A percentile compares a stretch with the other conserved stretches of the same genome.
Conservation (phyloP, 345 rosid genomes). For the Lenwebbia sp. region DNA sequence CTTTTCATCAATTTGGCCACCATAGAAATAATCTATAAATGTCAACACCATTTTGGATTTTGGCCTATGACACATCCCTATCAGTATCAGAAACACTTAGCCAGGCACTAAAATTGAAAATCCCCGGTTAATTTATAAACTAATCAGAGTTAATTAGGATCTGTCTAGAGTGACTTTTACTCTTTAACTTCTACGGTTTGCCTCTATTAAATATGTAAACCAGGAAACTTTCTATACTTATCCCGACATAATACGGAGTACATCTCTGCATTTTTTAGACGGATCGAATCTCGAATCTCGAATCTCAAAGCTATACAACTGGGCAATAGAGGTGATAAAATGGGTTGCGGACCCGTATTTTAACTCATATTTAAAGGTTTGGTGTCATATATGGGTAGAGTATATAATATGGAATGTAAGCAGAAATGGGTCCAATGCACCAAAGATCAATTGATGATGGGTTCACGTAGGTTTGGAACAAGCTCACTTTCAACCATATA, state of each 20-base stretch:
- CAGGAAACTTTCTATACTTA: too few relatives aligned
- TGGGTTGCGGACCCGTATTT: too few relatives aligned
- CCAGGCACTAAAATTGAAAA: neutral
- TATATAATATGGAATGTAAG: too few relatives aligned
- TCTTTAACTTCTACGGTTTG: neutral
- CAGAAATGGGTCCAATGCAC: neutral
- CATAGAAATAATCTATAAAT: neutral
- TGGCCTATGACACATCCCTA: neutral
- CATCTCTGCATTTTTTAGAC: too few relatives aligned
- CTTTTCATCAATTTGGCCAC: neutral
- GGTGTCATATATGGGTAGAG: too few relatives aligned
- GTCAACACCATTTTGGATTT: neutral
- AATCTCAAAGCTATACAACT: too few relatives aligned
- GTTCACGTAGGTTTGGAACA: neutral
- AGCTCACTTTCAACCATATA: neutral
- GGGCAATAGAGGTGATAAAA: too few relatives aligned
- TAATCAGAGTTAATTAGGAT: neutral
- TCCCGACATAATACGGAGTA: too few relatives aligned
- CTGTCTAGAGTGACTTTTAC: neutral
- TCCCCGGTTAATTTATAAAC: neutral
- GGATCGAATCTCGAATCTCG: too few relatives aligned
- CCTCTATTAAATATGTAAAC: too few relatives aligned
- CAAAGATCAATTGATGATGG: neutral
- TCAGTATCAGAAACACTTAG: neutral
- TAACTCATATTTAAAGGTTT: too few relatives aligned